A percentile compares a stretch with the other conserved stretches of the same genome.
Evolutionary conservation across 495 filamentous ascomycete species (phyloP).

Genomic region (Aspergillus sparsus): DNA sequence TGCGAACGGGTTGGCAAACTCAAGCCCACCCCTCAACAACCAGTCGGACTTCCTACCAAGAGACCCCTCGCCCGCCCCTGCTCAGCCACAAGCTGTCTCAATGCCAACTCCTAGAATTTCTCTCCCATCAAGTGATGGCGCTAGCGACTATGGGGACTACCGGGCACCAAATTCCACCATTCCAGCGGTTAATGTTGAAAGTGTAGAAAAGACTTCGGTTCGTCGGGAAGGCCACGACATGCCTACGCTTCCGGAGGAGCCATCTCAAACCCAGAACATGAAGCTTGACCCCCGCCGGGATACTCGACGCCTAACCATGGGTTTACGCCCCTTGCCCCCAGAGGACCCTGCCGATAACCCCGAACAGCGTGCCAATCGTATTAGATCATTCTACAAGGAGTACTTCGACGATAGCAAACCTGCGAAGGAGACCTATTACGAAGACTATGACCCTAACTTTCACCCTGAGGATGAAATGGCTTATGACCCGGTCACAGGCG

Average conservation of each 20-base stretch:
- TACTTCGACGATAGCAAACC: slow-evolving; percentile 89
- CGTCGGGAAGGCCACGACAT: slow-evolving; percentile 15
- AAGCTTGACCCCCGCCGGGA: slow-evolving; percentile 53
- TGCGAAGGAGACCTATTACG: slow-evolving; percentile 57
- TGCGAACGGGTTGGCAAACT: slow-evolving; percentile 1
- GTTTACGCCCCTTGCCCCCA: slow-evolving; percentile 88
- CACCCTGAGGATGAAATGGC: slow-evolving; percentile 55
- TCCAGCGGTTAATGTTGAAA: slow-evolving; percentile 37
- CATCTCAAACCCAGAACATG: slow-evolving; percentile 23
- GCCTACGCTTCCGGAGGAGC: slow-evolving; percentile 29
- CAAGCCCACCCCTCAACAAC: slow-evolving; percentile 19
- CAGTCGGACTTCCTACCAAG: slow-evolving; percentile 34
- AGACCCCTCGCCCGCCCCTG: slow-evolving; percentile 19
- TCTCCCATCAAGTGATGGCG: slow-evolving; percentile 50
- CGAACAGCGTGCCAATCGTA: slow-evolving; percentile 91
- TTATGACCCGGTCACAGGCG: slow-evolving; percentile 73
- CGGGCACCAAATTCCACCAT: slow-evolving; percentile 51
- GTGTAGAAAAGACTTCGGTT: slow-evolving; percentile 26
- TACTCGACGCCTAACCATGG: slow-evolving; percentile 77
- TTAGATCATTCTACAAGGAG: slow-evolving; percentile 98
- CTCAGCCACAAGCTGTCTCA: slow-evolving; percentile 23
- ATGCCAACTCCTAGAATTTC: slow-evolving; percentile 43
- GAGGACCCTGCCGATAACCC: slow-evolving; percentile 84
- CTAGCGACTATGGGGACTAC: slow-evolving; percentile 64
- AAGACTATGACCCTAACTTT: slow-evolving; percentile 68